A percentile compares a stretch with the other conserved stretches of the same genome.
phyloP scores from a whole-genome alignment of 306 rosid species.

The Begonia masoniana region DNA sequence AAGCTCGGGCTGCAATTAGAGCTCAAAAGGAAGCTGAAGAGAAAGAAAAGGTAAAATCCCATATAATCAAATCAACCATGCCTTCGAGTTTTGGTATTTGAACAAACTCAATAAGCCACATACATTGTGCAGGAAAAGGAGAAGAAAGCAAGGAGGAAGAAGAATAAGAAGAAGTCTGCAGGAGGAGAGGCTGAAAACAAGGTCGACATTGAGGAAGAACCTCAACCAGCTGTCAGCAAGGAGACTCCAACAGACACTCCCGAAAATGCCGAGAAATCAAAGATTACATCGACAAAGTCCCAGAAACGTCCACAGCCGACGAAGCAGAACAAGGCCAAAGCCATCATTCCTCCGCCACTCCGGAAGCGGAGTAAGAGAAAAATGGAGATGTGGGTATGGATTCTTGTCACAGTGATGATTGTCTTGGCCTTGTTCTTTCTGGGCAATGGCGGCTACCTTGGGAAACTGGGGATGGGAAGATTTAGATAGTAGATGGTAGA shows the following conservation, averaged over 20 bases:
- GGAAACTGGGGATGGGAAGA: conserved; percentile 23
- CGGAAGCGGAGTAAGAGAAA: conserved; percentile 64
- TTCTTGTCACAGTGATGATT: conserved; percentile 15
- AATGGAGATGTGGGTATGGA: conserved; percentile 81
- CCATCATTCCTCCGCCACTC: conserved; percentile 43
- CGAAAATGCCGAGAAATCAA: conserved; percentile 31
- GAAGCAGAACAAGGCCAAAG: conserved; percentile 43
- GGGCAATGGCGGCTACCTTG: conserved; percentile 29
- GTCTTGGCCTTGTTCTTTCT: conserved; percentile 30
- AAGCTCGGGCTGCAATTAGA: conserved; percentile 53
- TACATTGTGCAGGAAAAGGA: conserved; percentile 50
- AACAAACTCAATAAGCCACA: neutral
- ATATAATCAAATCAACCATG: too few relatives aligned
- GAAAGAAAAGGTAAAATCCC: conserved; percentile 57
- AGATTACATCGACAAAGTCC: conserved; percentile 17
- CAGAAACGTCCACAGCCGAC: conserved; percentile 35
- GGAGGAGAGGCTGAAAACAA: conserved; percentile 15
- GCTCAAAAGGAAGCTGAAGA: conserved; percentile 79
- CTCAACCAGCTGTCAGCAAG: conserved; percentile 17
- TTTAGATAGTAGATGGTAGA: conserved; percentile 1
- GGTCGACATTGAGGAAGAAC: conserved; percentile 23
- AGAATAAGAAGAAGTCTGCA: conserved; percentile 32
- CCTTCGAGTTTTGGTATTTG: neutral
- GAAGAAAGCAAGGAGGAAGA: conserved; percentile 61
- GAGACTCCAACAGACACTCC: conserved; percentile 13